Evolutionary conservation across 495 filamentous ascomycete species (phyloP).

Genomic region (Penicillium steckii): DNA sequence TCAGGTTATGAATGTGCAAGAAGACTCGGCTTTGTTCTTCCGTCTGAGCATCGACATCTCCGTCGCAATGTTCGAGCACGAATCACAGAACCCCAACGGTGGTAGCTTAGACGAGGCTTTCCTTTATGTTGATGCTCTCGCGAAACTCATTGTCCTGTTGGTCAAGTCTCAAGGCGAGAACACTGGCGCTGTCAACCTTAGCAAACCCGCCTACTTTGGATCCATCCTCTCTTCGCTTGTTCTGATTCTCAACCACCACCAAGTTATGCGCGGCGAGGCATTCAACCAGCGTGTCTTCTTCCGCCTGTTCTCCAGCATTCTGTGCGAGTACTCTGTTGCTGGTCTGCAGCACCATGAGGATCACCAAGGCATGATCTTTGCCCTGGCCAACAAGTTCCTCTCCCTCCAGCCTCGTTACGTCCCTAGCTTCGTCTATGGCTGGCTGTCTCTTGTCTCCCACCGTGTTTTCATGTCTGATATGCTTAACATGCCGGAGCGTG

Average conservation of each 20-base stretch:
- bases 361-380: conserved; percentile 67
- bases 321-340: conserved; percentile 63
- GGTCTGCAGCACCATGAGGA: conserved; percentile 51
- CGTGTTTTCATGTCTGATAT: conserved; percentile 82
- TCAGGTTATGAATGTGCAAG: conserved; percentile 64
- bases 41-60: conserved; percentile 79
- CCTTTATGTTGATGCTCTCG: conserved; percentile 78
- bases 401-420: conserved; percentile 73
- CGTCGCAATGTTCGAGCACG: conserved; percentile 71
- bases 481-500: conserved; percentile 64
- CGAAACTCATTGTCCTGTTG: conserved; percentile 75
- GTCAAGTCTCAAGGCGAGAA: conserved; percentile 65
- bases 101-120: conserved; percentile 69
- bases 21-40: conserved; percentile 75
- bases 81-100: conserved; percentile 54
- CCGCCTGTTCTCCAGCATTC: conserved; percentile 81
- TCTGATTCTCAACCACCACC: conserved; percentile 80
- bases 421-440: conserved; percentile 79
- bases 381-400: conserved; percentile 70
- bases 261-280: conserved; percentile 73
- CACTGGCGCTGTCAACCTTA: conserved; percentile 55
- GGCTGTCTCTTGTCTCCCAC: conserved; percentile 80
- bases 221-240: conserved; percentile 72
- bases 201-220: conserved; percentile 67
- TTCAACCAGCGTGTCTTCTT: conserved; percentile 91